Base-by-base conservation (phyloP, 768 basidiomycete genomes). In the Astraeus odoratus region DNA sequence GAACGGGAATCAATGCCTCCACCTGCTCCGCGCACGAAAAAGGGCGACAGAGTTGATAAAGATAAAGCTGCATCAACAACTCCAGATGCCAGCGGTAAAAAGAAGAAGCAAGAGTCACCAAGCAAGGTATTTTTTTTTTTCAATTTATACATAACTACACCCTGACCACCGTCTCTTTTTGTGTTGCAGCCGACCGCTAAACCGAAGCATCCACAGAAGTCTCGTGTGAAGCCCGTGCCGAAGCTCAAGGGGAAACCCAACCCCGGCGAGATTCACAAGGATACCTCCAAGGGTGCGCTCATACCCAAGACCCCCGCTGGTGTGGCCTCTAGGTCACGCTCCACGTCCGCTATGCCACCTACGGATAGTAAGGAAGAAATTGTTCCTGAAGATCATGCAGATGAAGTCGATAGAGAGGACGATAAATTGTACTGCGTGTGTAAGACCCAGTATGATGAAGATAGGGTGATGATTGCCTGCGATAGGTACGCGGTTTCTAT, bases 401-500 rank as follows among this genome's bases (percentile, higher is more conserved):
- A 80, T 26, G 64, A 67, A 4, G 59, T 56, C 22, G 64, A 65
- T 22, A 67, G 58, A 26, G 68, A 70, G 43, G 61, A 70, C 12
- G 71, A 67, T n/a, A 81, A 84, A 61, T 63, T 92, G 41, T 95
- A 95, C 56, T 95, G 92, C 56, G 69, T 95, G 12, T 96, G 92
- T 70, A 80, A 86, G 65, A 87, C 84, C 18, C 76, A 71, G 52
- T 94, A 95, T 52, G 86, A 95, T 51, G 86, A 91, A 60, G 87
- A 90, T 58, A 72, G 77, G 42, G 75, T 84, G 49, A 95, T 95
- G 92, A 92, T 95, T 61, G 92, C 88, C 22, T 95, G 92, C 58
- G 92, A 95, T 69, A 76, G 81, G 89, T 90, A 53, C 43, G 85
- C 63, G 30, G 36, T 27, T 24, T 38, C 25, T 30, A 39, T 43